These are phyloP conservation scores for Croton laevigatus DNA, from an alignment of 441 rosid genomes.

Conservation along the genomic window DNA sequence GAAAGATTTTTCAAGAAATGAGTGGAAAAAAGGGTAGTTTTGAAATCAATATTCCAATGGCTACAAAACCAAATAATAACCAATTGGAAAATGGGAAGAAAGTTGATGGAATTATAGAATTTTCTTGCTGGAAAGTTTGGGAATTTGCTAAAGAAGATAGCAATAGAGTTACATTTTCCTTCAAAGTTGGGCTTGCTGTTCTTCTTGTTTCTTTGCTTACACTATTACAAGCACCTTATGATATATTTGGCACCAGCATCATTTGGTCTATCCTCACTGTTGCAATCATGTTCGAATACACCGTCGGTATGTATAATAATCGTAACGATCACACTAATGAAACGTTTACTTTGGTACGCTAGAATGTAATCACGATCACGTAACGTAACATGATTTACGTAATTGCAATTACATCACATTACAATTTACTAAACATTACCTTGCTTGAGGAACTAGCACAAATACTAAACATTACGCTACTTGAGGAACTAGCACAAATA, in stretches of 20 bases:
- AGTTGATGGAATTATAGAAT: conserved; percentile 8
- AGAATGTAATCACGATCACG: too few relatives aligned
- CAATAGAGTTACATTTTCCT: conserved; percentile 47
- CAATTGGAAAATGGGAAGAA: conserved; percentile 21
- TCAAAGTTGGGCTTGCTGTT: conserved; percentile 68
- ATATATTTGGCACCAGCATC: conserved; percentile 55
- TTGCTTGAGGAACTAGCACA: too few relatives aligned
- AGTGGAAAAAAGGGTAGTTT: conserved; percentile 51
- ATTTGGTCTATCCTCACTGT: conserved; percentile 78
- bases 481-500: background rate
- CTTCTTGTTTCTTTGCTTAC: conserved; percentile 61
- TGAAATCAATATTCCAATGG: conserved; percentile 38
- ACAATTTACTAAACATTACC: too few relatives aligned
- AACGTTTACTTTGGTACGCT: too few relatives aligned
- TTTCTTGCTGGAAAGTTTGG: conserved; percentile 42
- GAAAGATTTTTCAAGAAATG: conserved; percentile 31
- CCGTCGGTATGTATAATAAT: conserved; percentile 44
- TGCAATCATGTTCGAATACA: conserved; percentile 69
- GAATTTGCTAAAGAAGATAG: conserved; percentile 52
- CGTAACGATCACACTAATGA: background rate
- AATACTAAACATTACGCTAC: background rate
- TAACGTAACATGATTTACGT: too few relatives aligned
- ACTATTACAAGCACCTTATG: conserved; percentile 53
- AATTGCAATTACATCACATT: too few relatives aligned
- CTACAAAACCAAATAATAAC: conserved; percentile 26